Base-by-base conservation (phyloP, 768 basidiomycete genomes). In the Fomitopsis serialis region DNA sequence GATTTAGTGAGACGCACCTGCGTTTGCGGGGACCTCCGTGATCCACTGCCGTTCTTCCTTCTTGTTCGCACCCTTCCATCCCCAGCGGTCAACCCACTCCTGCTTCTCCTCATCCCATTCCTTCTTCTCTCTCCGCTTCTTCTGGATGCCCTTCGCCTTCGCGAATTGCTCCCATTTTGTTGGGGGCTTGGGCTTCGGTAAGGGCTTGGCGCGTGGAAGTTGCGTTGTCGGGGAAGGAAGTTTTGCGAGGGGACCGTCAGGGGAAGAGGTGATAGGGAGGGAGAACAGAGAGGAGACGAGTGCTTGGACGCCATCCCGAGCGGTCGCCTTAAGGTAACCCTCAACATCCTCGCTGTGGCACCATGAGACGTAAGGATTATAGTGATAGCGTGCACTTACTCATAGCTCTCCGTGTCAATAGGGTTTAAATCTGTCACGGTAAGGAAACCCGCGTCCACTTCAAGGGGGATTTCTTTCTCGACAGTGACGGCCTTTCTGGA, bases 91-190 rank as follows among this genome's bases (percentile, higher is more conserved):
- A 4, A 95, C 88, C 88, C 91, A 98, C 17, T 88, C 89, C 68
- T 97, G 92, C 65, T 78, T 82, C 68, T 96, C 94, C 62, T 98
- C 95, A 68, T 98, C 94, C 90, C 91, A 98, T 4, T 84, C 80
- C 61, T 85, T 84, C 73, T 80, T 88, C 12, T 96, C 92, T 43
- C 81, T 81, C 45, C 73, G 78, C 63, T 74, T 81, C 63, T 97
- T 83, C 63, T 83, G 82, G 63, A 98, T 98, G 35, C 97, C 97
- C 74, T 97, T 98, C 35, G 90, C 86, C 45, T 85, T 83, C 4
- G 96, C 96, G 64, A 98, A 99, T 52, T 81, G 77, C 74, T 98
- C 92, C 97, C 97, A 99, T 70, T 97, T 98, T 7, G 96, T 98
- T 32, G 78, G 83, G 9, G 87, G 86, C 70, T 96, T 97, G 2